Percentiles rank a stretch among this genome's conserved stretches.
Conservation (phyloP, 495 filamentous ascomycete genomes). For the Neurospora tetraspora region DNA sequence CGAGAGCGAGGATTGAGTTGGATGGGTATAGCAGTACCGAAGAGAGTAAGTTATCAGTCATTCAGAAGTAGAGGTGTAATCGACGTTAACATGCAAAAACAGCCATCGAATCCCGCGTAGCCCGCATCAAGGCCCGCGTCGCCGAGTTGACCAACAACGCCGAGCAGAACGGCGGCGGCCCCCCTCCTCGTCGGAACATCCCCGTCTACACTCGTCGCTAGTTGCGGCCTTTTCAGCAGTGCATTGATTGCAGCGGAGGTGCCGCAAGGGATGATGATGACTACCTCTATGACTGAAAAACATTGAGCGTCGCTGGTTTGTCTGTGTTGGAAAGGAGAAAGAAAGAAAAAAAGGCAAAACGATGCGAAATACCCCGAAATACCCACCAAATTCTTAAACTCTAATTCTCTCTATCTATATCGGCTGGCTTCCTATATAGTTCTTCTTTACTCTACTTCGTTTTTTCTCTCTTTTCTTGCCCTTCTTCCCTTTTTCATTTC, state of each 20-base stretch:
- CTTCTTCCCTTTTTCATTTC: not conserved
- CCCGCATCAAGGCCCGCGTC: slow-evolving; percentile 94
- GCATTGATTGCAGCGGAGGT: not conserved
- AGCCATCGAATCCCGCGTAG: slow-evolving; percentile 94
- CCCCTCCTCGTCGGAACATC: not conserved
- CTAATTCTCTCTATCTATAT: not conserved
- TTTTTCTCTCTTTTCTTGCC: not conserved
- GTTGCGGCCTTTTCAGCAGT: not conserved
- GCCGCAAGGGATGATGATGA: not conserved
- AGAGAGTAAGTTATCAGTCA: slow-evolving; percentile 63
- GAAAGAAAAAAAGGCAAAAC: not conserved
- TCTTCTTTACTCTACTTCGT: not conserved
- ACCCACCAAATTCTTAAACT: not conserved
- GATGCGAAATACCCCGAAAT: not conserved
- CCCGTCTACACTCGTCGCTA: not conserved
- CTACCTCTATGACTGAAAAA: too few relatives aligned
- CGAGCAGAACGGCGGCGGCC: slow-evolving; percentile 4
- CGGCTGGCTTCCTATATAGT: not conserved
- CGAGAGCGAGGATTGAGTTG: slow-evolving; percentile 39
- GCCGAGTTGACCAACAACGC: slow-evolving; percentile 78
- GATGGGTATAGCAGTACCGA: slow-evolving; percentile 88
- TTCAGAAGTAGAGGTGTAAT: too few relatives aligned
- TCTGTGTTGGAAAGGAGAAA: not conserved
- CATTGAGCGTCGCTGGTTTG: not conserved
- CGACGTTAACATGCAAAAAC: slow-evolving; percentile 17